Evolutionary conservation across 306 rosid genomes (phyloP), one percentile per base, ranked within the genome.

Genomic region (Purshia tridentata): DNA sequence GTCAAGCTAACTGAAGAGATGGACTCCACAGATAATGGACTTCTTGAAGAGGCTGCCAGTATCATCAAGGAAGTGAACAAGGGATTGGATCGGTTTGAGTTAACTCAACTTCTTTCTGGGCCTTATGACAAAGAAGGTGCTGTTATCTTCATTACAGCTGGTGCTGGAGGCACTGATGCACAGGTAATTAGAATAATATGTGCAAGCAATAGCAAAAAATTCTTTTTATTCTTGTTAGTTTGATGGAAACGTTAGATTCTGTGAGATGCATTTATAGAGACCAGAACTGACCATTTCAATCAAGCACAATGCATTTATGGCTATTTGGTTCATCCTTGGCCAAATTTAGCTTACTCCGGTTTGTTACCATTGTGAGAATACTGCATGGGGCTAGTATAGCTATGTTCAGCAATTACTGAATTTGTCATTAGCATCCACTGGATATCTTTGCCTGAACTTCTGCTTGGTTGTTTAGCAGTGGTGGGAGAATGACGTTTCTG

Each of bases 101-200:
- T 93, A 79, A 89, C 98, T 57, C 91, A 91, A 78, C 98, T 93
- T 80, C 98, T 91, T 78, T 89, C 98, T 59, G 94, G 96, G 67
- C 97, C 96, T 39, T 93, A 93, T 29, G 98, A 93, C 79, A 93
- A 86, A 84, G 97, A 93, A 86, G 96, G 97, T 41, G 97, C 96
- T 80, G 90, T 88, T 75, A 77, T 93, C 78, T 59, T 84, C 67
- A 88, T 93, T 70, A 86, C 97, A 45, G 97, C 98, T 6, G 98
- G 98, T 77, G 97, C 98, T 61, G 98, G 97, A 55, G 98, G 98
- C n/a, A 93, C 97, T 48, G 98, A 93, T 82, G 98, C 98, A 49
- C 98, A 93, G 98, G 97, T 91, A 89, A 83, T 72, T 79, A 66
- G 44, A 71, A 58, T 53, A 54, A 41, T 54, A 59, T 72, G 52